Percentiles rank a stretch among this genome's conserved stretches.
Evolutionary conservation across 257 asterid genomes (phyloP).

Genomic region (Solanum microdontum): DNA sequence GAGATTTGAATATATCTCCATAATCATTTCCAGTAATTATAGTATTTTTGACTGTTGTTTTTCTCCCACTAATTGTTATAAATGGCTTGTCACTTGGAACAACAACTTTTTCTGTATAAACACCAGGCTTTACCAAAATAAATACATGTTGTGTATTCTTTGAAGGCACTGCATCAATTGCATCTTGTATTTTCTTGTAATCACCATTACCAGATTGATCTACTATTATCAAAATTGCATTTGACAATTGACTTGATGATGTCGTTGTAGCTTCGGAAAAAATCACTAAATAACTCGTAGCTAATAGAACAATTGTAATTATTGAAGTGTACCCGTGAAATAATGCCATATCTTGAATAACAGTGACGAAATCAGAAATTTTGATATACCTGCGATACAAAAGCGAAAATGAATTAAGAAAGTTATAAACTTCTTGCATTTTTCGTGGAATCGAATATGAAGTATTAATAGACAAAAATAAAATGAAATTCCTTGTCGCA

Average conservation of each 20-base stretch:
- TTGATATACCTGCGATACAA: neutral
- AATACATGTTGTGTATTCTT: conserved; percentile 14
- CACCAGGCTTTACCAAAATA: conserved; percentile 18
- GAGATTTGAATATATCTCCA: conserved; percentile 29
- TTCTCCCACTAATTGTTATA: conserved; percentile 25
- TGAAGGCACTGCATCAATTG: conserved; percentile 24
- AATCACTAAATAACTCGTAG: neutral
- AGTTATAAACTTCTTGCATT: neutral
- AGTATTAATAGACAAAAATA: neutral
- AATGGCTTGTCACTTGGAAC: conserved; percentile 36
- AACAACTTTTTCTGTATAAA: conserved; percentile 22
- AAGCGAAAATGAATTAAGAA: neutral
- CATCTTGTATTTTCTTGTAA: conserved; percentile 23
- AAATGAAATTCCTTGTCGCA: neutral
- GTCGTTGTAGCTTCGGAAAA: neutral
- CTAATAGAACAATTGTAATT: neutral
- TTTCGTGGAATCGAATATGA: neutral
- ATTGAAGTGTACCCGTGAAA: neutral
- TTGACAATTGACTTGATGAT: neutral
- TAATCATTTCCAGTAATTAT: conserved; percentile 16
- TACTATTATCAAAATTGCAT: conserved; percentile 3
- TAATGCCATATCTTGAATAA: neutral
- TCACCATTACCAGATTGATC: conserved; percentile 30
- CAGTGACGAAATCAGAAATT: accelerated
- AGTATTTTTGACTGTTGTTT: conserved; percentile 5